Evolutionary conservation across 192 early-diverging fungal genomes (phyloP), one percentile per base, ranked within the genome.

Genomic region (Mortierella hygrophila): DNA sequence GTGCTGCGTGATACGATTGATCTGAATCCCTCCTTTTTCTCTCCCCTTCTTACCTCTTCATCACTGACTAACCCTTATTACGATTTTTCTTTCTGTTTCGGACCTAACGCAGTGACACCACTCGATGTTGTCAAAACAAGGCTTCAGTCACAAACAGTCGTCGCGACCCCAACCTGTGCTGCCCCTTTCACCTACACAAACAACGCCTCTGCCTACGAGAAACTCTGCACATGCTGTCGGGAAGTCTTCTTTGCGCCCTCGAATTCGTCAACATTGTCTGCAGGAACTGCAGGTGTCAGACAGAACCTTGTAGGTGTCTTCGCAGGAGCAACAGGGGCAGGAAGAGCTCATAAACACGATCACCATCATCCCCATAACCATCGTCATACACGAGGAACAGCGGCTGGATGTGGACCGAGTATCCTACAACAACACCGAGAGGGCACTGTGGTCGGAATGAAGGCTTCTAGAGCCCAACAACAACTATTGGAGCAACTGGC

Each of bases 41-140:
- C 37, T 20, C 54, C 23, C n/a, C 21, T 26, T 23, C 21, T 46
- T 80, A 10, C 16, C 47, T 42, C 44, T 13, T 16, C n/a, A 63
- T 79, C 79, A 40, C 4, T 10, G 11, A 65, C 60, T 65, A 10
- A 32, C 60, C 60, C 26, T 29, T 65, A 32, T 65, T 35, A 65
- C 60, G 11, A 10, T 60, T 26, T 9, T 60, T 0, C n/a, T 6
- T 60, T 60, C 0, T 2, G 0, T 8, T 60, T 60, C 26, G 8
- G 9, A 10, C 32, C 7, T 57, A 35, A 3, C 29, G 0, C 76
- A 95, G 96, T 94, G 11, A 97, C 95, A 20, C 97, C 97, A 4
- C 92, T 97, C 49, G 97, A 97, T 89, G 94, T 97, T 2, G 92
- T 97, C n/a, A 97, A 97, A 82, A 97, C 94, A 20, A 88, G 97